phyloP scores from a whole-genome alignment of 148 eudicot genomes.

The Spergularia marina region DNA sequence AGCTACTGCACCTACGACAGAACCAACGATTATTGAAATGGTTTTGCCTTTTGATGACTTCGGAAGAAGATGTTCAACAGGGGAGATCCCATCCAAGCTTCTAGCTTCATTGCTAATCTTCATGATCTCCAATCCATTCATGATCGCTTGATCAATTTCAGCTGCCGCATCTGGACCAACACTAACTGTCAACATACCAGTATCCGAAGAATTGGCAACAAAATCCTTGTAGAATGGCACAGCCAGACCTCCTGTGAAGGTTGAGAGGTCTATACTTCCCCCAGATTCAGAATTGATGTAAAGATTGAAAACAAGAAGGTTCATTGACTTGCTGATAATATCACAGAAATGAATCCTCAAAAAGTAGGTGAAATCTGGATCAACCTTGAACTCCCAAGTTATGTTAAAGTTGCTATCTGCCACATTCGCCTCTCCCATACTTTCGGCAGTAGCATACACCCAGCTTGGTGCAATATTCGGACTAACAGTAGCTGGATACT shows the following conservation, averaged over 20 bases:
- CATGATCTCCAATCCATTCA: constrained; percentile 92
- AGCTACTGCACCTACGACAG: constrained; percentile 50
- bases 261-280: constrained; percentile 63
- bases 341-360: constrained; percentile 83
- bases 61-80: constrained; percentile 61
- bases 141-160: constrained; percentile 45
- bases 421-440: constrained; percentile 83
- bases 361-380: constrained; percentile 70
- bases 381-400: constrained; percentile 82
- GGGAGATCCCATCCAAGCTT: constrained; percentile 63
- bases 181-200: constrained; percentile 59
- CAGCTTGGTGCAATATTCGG: constrained; percentile 71
- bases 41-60: constrained; percentile 38
- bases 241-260: constrained; percentile 48
- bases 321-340: constrained; percentile 61
- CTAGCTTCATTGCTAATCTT: constrained; percentile 83
- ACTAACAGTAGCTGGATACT: constrained; percentile 46
- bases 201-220: constrained; percentile 54
- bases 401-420: constrained; percentile 67
- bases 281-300: constrained; percentile 79
- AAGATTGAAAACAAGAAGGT: constrained; percentile 70
- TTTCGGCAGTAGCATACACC: constrained; percentile 86
- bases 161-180: constrained; percentile 72
- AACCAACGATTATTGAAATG: constrained; percentile 44
- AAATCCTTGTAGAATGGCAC: constrained; percentile 85